Evolutionary conservation across 2,329 filamentous ascomycete species (phyloP).

Genomic region (Paecilomyces niveus): DNA sequence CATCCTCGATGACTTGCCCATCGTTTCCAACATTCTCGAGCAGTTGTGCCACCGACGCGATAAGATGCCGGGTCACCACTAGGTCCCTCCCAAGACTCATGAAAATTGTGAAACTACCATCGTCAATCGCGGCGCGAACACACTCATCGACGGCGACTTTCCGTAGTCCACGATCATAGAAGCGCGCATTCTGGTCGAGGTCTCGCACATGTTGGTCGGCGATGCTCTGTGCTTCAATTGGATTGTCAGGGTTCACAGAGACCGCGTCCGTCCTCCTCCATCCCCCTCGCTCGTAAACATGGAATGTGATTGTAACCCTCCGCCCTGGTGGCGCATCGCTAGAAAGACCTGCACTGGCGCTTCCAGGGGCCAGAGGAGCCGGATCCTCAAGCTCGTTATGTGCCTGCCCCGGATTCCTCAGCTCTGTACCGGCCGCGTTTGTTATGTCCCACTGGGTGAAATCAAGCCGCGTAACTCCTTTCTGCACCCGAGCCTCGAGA

Average conservation of each 20-base stretch:
- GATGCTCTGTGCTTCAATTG: background rate
- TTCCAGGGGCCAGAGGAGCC: too few relatives aligned
- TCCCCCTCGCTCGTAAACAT: slow-evolving; percentile 7
- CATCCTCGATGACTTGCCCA: slow-evolving; percentile 1
- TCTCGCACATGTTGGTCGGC: background rate
- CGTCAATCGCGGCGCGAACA: slow-evolving; percentile 13
- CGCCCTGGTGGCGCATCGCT: too few relatives aligned
- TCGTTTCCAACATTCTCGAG: slow-evolving; percentile 5
- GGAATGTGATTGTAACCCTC: slow-evolving; percentile 8
- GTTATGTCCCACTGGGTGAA: too few relatives aligned
- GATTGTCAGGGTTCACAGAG: slow-evolving; percentile 6
- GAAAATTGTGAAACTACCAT: slow-evolving; percentile 11
- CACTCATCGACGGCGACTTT: slow-evolving; percentile 12
- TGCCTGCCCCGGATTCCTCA: too few relatives aligned
- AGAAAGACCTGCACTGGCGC: too few relatives aligned
- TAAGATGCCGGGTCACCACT: slow-evolving; percentile 8
- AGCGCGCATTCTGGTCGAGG: slow-evolving; percentile 8
- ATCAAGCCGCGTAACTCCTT: too few relatives aligned
- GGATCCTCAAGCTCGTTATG: too few relatives aligned
- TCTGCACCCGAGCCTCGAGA: too few relatives aligned
- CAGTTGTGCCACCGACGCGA: slow-evolving; percentile 10
- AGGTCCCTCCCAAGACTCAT: slow-evolving; percentile 11
- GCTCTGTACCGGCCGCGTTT: too few relatives aligned
- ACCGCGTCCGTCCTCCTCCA: slow-evolving; percentile 6
- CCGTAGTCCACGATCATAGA: slow-evolving; percentile 11